Evolutionary conservation across 1,139 yeast genomes (phyloP), one percentile per base, ranked within the genome.

Genomic region (Debaryomyces singareniensis): DNA sequence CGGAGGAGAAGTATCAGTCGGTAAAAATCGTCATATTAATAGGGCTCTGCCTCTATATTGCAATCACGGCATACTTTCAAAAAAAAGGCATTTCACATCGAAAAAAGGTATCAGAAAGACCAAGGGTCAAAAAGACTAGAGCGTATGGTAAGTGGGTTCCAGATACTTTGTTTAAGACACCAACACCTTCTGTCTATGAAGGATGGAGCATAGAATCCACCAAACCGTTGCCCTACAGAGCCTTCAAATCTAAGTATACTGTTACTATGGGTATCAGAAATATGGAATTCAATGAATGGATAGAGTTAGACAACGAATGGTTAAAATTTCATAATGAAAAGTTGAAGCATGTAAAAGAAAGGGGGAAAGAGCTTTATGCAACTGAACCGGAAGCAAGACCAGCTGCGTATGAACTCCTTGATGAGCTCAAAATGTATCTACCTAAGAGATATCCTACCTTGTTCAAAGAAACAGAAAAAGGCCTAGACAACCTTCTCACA

Each of bases 301-400:
- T 78, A 39, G 80, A 78, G 47, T 56, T 78, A 31, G 85, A 78
- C 49, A 75, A 71, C 38, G 76, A 77, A 49, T 78, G 82, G 81
- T 42, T 41, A 31, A 68, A 66, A 40, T 77, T 49, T 41, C 83
- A 78, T 46, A 44, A 64, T 15, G 58, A 70, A 29, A 78, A 78
- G 49, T 39, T 71, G 25, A 53, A 60, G 34, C 58, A 84, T 41
- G 43, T 78, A 20, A 53, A 47, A 16, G 67, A 62, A 35, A 57
- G 61, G 36, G 76, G 74, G 3, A 46, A 47, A 5, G 72, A 70
- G 30, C 52, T 76, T 15, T 69, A 70, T 44, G 75, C 68, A 15
- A 73, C 81, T 1, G 51, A 62, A 24, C 68, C 70, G 1, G 71
- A 58, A 25, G 82, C 80, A 2, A 51, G 55, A 34, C 69, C 61